Evolutionary conservation across 179 eudicot genomes (phyloP).

Genomic region (Silene vulgaris): DNA sequence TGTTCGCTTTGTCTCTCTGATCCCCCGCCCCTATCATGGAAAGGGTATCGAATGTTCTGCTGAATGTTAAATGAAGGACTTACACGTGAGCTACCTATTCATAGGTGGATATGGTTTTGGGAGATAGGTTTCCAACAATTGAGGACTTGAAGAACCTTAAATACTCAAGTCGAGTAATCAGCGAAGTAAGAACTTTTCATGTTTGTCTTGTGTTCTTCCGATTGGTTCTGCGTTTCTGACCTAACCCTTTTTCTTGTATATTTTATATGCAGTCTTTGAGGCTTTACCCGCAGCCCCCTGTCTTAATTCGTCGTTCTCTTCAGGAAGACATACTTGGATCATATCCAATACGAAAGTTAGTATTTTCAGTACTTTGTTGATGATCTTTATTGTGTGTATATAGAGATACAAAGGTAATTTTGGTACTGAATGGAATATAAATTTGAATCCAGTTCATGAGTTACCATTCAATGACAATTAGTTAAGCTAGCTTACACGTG

Average conservation of each 20-base stretch:
- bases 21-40: background rate
- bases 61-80: constrained; percentile 7
- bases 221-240: background rate
- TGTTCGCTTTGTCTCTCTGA: background rate
- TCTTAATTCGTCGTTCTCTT: constrained; percentile 87
- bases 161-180: constrained; percentile 85
- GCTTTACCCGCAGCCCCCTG: constrained; percentile 98
- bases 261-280: constrained; percentile 69
- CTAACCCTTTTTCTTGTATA: constrained; percentile 4
- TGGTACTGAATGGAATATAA: background rate
- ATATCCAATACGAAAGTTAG: constrained; percentile 82
- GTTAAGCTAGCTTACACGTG: too few species aligned
- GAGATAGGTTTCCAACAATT: constrained; percentile 78
- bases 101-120: constrained; percentile 90
- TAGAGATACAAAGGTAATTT: too few species aligned
- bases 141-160: constrained; percentile 96
- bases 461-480: too few species aligned
- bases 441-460: background rate
- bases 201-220: too few species aligned
- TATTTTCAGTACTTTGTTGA: background rate
- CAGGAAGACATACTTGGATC: constrained; percentile 74
- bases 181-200: constrained; percentile 56
- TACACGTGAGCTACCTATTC: constrained; percentile 13
- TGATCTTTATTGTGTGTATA: too few species aligned
- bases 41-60: background rate